phyloP scores from a whole-genome alignment of 2,329 filamentous ascomycete species.

The Fusarium lateritium region DNA sequence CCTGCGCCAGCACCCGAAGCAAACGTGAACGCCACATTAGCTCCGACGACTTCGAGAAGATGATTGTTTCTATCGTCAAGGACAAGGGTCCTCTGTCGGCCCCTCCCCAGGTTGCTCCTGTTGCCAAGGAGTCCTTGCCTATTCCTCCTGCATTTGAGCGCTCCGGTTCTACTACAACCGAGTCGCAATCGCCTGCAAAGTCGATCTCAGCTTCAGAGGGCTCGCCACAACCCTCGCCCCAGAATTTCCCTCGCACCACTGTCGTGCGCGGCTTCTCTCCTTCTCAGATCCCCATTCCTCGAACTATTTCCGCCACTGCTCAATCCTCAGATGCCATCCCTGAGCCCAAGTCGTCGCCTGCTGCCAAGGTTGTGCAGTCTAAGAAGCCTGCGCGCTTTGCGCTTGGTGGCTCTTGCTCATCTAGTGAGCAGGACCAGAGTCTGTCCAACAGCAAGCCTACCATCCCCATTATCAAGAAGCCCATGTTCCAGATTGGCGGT shows the following conservation, averaged over 20 bases:
- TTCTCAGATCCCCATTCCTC: constrained; percentile 71
- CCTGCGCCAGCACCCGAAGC: constrained; percentile 77
- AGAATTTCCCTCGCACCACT: constrained; percentile 52
- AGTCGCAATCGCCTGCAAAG: constrained; percentile 67
- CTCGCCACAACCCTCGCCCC: constrained; percentile 49
- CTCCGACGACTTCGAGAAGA: constrained; percentile 92
- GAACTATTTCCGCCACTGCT: constrained; percentile 64
- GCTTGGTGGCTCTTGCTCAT: constrained; percentile 86
- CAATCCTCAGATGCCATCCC: constrained; percentile 73
- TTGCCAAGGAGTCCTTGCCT: constrained; percentile 60
- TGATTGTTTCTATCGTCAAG: constrained; percentile 93
- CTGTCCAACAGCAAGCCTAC: constrained; percentile 59
- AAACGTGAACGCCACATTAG: constrained; percentile 91
- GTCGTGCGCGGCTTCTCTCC: constrained; percentile 91
- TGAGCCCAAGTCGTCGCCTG: constrained; percentile 69
- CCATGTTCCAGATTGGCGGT: constrained; percentile 68
- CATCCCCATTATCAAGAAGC: constrained; percentile 52
- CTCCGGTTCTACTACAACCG: constrained; percentile 62
- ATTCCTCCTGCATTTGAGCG: constrained; percentile 55
- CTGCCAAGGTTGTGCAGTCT: constrained; percentile 77
- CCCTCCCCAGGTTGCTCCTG: constrained; percentile 49
- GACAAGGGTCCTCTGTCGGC: constrained; percentile 76
- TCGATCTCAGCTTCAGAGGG: constrained; percentile 65
- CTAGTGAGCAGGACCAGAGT: constrained; percentile 68
- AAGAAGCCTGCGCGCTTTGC: constrained; percentile 77